Conservation (phyloP, 192 early-diverging fungal genomes). For the Coemansia sp. region DNA sequence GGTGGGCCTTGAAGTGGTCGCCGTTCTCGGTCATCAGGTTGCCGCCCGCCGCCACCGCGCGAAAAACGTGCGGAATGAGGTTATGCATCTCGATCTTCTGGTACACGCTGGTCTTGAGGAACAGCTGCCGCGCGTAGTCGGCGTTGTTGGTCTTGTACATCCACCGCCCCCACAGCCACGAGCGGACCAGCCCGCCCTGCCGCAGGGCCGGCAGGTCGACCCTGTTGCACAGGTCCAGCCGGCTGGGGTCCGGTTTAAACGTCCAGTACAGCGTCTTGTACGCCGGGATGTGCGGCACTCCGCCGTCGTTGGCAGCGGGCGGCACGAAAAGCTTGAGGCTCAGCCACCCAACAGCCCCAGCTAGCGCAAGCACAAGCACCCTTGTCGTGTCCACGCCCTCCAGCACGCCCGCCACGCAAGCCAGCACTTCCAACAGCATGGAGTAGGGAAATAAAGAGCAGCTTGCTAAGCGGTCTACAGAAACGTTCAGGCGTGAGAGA, state of each 20-base stretch:
- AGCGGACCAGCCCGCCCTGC: conserved; percentile 27
- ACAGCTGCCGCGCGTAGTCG: conserved; percentile 45
- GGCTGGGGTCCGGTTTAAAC: conserved; percentile 32
- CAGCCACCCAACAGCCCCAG: neutral
- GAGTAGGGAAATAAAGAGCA: neutral
- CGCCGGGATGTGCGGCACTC: conserved; percentile 37
- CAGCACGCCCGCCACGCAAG: neutral
- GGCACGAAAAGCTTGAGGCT: conserved; percentile 31
- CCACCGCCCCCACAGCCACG: conserved; percentile 48
- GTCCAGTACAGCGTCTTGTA: conserved; percentile 47
- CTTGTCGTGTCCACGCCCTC: neutral
- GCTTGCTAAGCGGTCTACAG: too few relatives aligned
- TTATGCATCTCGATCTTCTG: conserved; percentile 48
- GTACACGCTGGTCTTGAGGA: conserved; percentile 36
- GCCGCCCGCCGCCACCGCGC: conserved; percentile 41
- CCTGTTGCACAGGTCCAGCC: conserved; percentile 30
- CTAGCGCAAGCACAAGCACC: conserved; percentile 1
- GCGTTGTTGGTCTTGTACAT: conserved; percentile 51
- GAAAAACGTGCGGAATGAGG: conserved; percentile 39
- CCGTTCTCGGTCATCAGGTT: conserved; percentile 49
- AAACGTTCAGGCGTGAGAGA: too few relatives aligned
- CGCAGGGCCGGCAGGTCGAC: conserved; percentile 32
- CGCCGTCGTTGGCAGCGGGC: conserved; percentile 39
- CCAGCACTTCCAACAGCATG: neutral
- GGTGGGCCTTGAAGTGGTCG: conserved; percentile 40